Evolutionary conservation across 2,329 filamentous ascomycete genomes (phyloP).

Genomic region (Aspergillus jensenii): DNA sequence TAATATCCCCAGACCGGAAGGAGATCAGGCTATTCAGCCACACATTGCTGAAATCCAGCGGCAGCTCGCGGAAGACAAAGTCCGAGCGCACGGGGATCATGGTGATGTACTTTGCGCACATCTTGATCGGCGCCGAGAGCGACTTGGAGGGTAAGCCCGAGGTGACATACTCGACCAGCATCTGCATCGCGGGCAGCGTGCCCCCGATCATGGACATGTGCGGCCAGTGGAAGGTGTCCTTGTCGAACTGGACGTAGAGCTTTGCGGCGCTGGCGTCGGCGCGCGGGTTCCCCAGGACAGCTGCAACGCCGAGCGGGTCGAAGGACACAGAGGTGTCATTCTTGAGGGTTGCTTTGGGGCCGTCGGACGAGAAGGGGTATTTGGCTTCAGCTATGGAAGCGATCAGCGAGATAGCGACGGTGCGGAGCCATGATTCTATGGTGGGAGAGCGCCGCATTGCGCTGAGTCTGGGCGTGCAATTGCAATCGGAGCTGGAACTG

Average conservation of each 20-base stretch:
- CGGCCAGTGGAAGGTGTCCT: slow-evolving; percentile 29
- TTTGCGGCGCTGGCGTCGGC: slow-evolving; percentile 29
- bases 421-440: slow-evolving; percentile 6
- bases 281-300: slow-evolving; percentile 31
- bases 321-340: slow-evolving; percentile 25
- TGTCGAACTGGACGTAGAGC: slow-evolving; percentile 31
- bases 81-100: slow-evolving; percentile 29
- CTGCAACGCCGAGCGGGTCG: slow-evolving; percentile 35
- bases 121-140: slow-evolving; percentile 17
- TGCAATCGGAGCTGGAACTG: too few species aligned
- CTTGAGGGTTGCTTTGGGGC: slow-evolving; percentile 16
- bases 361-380: slow-evolving; percentile 13
- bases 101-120: slow-evolving; percentile 29
- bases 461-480: too few species aligned
- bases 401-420: slow-evolving; percentile 1
- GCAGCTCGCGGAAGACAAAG: slow-evolving; percentile 32
- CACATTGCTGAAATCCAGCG: slow-evolving; percentile 29
- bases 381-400: slow-evolving; percentile 11
- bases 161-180: slow-evolving; percentile 32
- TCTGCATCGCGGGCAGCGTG: slow-evolving; percentile 29
- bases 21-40: slow-evolving; percentile 30
- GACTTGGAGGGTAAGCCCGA: slow-evolving; percentile 26
- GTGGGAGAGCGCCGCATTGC: slow-evolving; percentile 1
- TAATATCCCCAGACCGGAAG: slow-evolving; percentile 22
- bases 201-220: slow-evolving; percentile 35